Percentiles rank a stretch among this genome's conserved stretches.
Evolutionary conservation across 441 rosid species (phyloP).

Genomic region (Viola pubescens): DNA sequence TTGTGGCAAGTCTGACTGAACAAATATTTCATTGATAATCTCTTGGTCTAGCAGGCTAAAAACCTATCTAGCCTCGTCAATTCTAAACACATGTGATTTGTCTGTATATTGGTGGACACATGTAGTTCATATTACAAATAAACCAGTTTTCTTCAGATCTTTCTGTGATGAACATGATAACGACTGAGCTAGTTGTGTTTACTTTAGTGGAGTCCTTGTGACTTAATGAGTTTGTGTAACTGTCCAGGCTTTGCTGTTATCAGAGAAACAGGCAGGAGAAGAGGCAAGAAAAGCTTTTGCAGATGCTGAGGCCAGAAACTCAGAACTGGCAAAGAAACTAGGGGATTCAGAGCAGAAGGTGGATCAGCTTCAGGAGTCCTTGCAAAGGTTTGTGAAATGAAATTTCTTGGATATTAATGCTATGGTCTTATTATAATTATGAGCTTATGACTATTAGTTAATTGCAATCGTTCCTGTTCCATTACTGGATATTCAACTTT

Average conservation of each 20-base stretch:
- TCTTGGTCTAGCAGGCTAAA: background rate
- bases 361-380: slow-evolving; percentile 94
- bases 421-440: background rate
- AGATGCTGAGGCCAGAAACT: slow-evolving; percentile 61
- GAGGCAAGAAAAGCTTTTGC: slow-evolving; percentile 50
- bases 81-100: background rate
- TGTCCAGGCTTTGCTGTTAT: slow-evolving; percentile 56
- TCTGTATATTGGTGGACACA: background rate
- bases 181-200: background rate
- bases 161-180: background rate
- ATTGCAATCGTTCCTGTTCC: slow-evolving; percentile 1
- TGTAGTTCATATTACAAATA: background rate
- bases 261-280: slow-evolving; percentile 66
- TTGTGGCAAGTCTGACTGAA: background rate
- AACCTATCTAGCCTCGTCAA: background rate
- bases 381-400: slow-evolving; percentile 70
- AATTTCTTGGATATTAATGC: slow-evolving; percentile 8
- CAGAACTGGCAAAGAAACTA: slow-evolving; percentile 69
- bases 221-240: slow-evolving; percentile 19
- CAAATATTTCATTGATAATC: too few relatives aligned
- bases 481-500: background rate
- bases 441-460: slow-evolving; percentile 1
- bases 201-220: slow-evolving; percentile 6
- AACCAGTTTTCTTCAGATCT: background rate
- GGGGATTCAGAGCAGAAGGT: slow-evolving; percentile 66